Evolutionary conservation across 1,139 yeast species (phyloP), one percentile per base, ranked within the genome.

Genomic region (Sugiyamaella pinicola): DNA sequence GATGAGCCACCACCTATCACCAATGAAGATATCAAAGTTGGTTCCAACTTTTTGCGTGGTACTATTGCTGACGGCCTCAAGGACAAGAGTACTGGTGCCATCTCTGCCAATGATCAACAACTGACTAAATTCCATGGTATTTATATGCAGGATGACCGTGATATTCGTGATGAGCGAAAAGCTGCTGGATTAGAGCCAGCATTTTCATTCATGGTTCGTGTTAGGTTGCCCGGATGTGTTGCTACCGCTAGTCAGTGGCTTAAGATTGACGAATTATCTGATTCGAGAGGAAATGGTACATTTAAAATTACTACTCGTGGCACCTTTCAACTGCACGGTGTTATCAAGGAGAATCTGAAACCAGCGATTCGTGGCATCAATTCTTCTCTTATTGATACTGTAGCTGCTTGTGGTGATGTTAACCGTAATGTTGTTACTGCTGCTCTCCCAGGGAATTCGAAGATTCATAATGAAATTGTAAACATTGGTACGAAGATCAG

Each of bases 391-490:
- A 80, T 93, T 83, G 98, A 93, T 68, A 91, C 98, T 12, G 80
- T 93, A 56, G 98, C 96, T 58, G 99, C 98, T 2, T 91, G 97
- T 78, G 99, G 99, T 77, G 99, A 93, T 75, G 98, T 91, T 41
- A 88, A 89, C 74, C 87, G 98, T 80, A 91, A 91, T 69, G 97
- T 91, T 48, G 91, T 91, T 84, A 79, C 88, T 54, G 82, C 95
- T 57, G 96, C 96, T 10, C 77, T 89, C 47, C 97, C 98, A 21
- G 81, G 80, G 45, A 89, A 89, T 67, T 87, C 93, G 48, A 84
- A 84, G 67, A 79, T 91, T 52, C 98, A 91, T 69, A 73, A 76
- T 35, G 95, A 90, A 72, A 79, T 91, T 60, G 78, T 85, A 41
- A 75, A 77, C 15, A 72, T 80, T 52, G 90, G 95, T 37, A 67